Evolutionary conservation across 2,329 filamentous ascomycete species (phyloP), one percentile per base, ranked within the genome.

Genomic region (Incumbomyces delicatus): DNA sequence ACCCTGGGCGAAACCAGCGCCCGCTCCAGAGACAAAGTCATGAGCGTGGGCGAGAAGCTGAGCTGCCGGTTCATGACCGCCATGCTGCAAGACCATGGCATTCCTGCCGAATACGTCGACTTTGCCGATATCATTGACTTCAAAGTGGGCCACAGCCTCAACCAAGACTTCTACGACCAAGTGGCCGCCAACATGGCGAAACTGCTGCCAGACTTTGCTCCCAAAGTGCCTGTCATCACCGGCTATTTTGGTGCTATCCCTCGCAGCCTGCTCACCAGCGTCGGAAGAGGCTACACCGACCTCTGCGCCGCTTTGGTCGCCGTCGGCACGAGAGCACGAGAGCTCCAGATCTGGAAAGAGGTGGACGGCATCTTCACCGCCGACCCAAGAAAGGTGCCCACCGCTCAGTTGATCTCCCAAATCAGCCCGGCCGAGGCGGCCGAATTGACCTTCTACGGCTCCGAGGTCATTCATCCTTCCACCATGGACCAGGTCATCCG

Each of bases 271-370:
- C 79, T 98, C 57, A 85, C 90, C 57, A 85, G 94, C 57, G 86
- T 98, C 53, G 92, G 92, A 16, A 83, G 92, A 57, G 92, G 92
- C 27, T 98, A 98, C 67, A 96, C 92, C 8, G 92, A 98, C 66
- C 77, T 98, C 39, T 96, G 92, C 63, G 90, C 92, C 11, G 89
- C 92, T 5, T 73, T 98, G 13, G 83, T 89, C 43, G 88, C 92
- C 1, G 90, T 98, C 8, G 90, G 88, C 3, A 71, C 94, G n/a
- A 74, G 79, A 57, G 92, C 92, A 1, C 72, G 83, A 45, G 92
- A 98, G 65, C 75, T 98, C 44, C 92, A 98, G 66, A 85, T 98
- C 53, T 96, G 92, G 92, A 98, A 98, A 70, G 92, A 98, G 64
- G 92, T 98, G 6, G 92, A 98, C 64, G 89, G 88, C 49, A 94